Base-by-base conservation (phyloP, 768 basidiomycete species). In the Boletus sp. region DNA sequence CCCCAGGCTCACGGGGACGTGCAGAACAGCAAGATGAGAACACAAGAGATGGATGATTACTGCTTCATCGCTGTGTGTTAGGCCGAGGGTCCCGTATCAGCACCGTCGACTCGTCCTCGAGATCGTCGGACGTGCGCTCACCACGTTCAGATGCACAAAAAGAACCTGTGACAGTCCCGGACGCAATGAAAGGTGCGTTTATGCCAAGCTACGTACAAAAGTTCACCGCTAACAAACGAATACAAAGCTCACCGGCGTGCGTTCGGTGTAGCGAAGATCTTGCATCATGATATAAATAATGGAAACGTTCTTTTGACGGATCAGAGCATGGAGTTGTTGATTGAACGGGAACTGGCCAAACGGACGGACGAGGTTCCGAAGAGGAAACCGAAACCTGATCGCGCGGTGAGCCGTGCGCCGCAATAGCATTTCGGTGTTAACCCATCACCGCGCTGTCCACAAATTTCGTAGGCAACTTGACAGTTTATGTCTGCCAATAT, bases 261-360 rank as follows among this genome's bases (percentile, higher is more conserved):
- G 7, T 67, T 47, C 37, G 46, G 48, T 5, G 45, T 50, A 7
- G 47, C 56, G 13, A 47, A 42, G 9, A 50, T 63, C 23, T 52
- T 69, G 32, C 68, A 71, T 46, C 58, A 67, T 5, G 69, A 70
- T 32, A 58, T 66, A 17, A 69, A 66, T 38, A 29, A 21, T 0
- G 54, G 57, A 1, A 52, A 25, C 21, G 25, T 42, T 17, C 23
- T 42, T n/a, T 13, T n/a, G 17, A 43, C 42, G 1, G 15, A 10
- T 0, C 14, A 15, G 2, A 25, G 42, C 15, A 43, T 19, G 14
- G 65, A 60, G 2, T 13, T 64, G 19, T 49, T 70, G 15, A 61
- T 54, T 32, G 65, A 69, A 44, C 65, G 62, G 64, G 67, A 70
- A 49, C 21, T 64, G 21, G 5, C 56, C 5, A 54, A 11, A 17